Conservation (phyloP, 202 grass and related monocot genomes). For the Dendrocalamus latiflorus region DNA sequence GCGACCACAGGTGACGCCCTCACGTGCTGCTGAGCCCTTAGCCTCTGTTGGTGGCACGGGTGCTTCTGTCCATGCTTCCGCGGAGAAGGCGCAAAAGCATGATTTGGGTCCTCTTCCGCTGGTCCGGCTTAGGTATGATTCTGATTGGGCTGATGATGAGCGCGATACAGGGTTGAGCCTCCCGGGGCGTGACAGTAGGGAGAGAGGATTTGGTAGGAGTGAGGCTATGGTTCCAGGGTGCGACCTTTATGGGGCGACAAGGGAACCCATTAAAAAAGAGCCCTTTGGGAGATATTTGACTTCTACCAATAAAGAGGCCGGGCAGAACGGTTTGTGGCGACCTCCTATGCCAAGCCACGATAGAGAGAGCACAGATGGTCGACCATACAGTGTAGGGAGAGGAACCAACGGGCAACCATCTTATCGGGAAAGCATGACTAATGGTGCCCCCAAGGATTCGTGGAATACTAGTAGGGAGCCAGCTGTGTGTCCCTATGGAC, state of each 20-base stretch:
- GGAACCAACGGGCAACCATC: slow-evolving; percentile 41
- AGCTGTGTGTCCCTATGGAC: slow-evolving; percentile 14
- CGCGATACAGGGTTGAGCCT: slow-evolving; percentile 80
- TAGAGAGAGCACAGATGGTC: slow-evolving; percentile 40
- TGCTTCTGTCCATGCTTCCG: slow-evolving; percentile 12
- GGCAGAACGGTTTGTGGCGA: slow-evolving; percentile 52
- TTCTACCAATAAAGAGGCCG: slow-evolving; percentile 38
- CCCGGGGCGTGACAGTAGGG: slow-evolving; percentile 56
- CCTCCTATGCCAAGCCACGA: slow-evolving; percentile 35
- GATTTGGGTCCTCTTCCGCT: slow-evolving; percentile 51
- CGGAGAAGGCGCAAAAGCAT: slow-evolving; percentile 40
- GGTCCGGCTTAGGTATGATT: slow-evolving; percentile 58
- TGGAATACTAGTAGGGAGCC: slow-evolving; percentile 39
- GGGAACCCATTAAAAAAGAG: no score
- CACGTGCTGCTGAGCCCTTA: slow-evolving; percentile 21
- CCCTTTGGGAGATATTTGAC: slow-evolving; percentile 41
- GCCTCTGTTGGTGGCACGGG: slow-evolving; percentile 14
- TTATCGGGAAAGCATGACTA: slow-evolving; percentile 30
- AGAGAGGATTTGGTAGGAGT: slow-evolving; percentile 52
- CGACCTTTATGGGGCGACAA: slow-evolving; percentile 34
- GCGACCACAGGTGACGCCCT: slow-evolving; percentile 66
- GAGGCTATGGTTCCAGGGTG: slow-evolving; percentile 27
- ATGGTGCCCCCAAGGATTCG: slow-evolving; percentile 52
- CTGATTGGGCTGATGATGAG: slow-evolving; percentile 95
- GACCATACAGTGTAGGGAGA: slow-evolving; percentile 56